Conservation (phyloP, 2,329 filamentous ascomycete genomes). For the Coniella vitis region DNA sequence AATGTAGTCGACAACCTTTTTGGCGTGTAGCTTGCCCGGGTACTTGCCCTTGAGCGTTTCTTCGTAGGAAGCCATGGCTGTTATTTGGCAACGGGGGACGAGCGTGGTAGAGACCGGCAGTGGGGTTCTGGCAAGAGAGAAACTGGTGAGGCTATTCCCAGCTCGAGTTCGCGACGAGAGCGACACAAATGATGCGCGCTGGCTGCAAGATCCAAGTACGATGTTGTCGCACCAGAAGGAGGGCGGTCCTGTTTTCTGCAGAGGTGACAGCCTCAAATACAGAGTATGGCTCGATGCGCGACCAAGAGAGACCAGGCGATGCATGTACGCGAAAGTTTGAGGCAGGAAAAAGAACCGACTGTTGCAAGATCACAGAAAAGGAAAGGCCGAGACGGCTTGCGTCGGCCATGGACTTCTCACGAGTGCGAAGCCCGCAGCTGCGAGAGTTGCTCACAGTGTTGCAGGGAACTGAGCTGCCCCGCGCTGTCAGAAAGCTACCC, state of each 20-base stretch:
- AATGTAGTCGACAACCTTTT: conserved; percentile 75
- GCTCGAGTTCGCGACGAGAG: background rate
- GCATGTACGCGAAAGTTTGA: too few relatives aligned
- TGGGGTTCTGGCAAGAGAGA: background rate
- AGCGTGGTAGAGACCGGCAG: background rate
- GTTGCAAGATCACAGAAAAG: too few relatives aligned
- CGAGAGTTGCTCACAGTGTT: too few relatives aligned
- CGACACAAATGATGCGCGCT: background rate
- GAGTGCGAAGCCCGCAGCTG: background rate
- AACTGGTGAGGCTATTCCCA: background rate
- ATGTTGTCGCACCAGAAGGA: too few relatives aligned
- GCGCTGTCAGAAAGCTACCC: too few relatives aligned
- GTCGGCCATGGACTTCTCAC: background rate
- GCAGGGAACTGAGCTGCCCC: too few relatives aligned
- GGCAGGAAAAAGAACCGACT: too few relatives aligned
- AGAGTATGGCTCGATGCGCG: too few relatives aligned
- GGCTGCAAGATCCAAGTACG: background rate
- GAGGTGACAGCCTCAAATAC: too few relatives aligned
- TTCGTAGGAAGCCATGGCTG: conserved; percentile 35
- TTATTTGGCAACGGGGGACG: too few relatives aligned
- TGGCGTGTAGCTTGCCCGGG: conserved; percentile 82
- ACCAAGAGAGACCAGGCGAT: too few relatives aligned
- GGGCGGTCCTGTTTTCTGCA: too few relatives aligned
- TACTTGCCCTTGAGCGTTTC: conserved; percentile 56
- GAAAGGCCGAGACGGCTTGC: background rate